Evolutionary conservation across 371 early-diverging fungal species (phyloP).

Genomic region (Homolaphlyctis polyrhiza): DNA sequence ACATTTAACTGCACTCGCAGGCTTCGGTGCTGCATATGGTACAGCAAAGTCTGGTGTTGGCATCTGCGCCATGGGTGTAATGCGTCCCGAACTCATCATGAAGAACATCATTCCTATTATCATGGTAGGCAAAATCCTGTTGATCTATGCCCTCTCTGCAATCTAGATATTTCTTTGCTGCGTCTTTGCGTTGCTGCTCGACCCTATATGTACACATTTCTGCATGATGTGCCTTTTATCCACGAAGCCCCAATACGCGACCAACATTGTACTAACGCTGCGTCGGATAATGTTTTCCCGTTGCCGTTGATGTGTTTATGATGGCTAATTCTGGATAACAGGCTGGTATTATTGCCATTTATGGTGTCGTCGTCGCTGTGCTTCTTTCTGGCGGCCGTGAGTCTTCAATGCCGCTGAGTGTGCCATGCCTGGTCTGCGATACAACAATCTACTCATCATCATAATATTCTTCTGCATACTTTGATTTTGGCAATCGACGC

Average conservation of each 20-base stretch:
- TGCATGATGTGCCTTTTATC: too few species aligned
- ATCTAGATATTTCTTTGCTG: not conserved
- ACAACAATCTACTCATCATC: not conserved
- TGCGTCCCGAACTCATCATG: conserved; percentile 91
- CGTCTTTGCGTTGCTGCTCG: conserved; percentile 3
- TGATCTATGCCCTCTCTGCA: not conserved
- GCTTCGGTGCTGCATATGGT: conserved; percentile 93
- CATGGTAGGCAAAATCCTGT: conserved; percentile 54
- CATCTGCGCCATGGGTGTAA: conserved; percentile 91
- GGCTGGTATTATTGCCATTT: conserved; percentile 97
- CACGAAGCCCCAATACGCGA: too few species aligned
- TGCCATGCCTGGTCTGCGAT: not conserved
- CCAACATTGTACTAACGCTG: too few species aligned
- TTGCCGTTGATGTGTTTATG: too few species aligned
- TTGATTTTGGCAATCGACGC: not conserved
- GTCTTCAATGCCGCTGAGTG: too few species aligned
- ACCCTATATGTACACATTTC: too few species aligned
- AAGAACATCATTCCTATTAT: conserved; percentile 87
- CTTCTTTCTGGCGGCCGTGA: conserved; percentile 71
- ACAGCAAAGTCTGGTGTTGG: conserved; percentile 97
- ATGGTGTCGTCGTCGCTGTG: conserved; percentile 93
- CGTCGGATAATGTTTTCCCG: too few species aligned
- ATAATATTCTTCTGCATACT: too few species aligned
- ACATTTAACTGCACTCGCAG: conserved; percentile 8
- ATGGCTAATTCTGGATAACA: conserved; percentile 8